phyloP scores from a whole-genome alignment of 2,329 filamentous ascomycete species.

The Cladophialophora psammophila region DNA sequence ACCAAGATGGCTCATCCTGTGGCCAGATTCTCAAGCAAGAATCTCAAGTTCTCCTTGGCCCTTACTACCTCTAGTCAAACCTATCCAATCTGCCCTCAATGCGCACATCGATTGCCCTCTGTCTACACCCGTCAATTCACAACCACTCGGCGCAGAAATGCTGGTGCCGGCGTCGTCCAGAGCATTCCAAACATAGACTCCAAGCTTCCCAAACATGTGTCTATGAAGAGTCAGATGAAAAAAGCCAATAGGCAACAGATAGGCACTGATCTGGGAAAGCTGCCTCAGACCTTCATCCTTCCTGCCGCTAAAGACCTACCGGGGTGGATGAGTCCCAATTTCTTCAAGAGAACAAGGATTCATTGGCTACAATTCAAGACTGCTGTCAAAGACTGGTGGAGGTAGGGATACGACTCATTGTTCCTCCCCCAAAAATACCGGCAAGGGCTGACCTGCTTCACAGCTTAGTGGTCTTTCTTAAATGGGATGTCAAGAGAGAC shows the following conservation, averaged over 20 bases:
- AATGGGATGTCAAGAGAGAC: constrained; percentile 27
- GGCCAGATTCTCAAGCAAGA: constrained; percentile 5
- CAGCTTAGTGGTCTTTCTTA: constrained; percentile 35
- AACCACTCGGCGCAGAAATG: constrained; percentile 24
- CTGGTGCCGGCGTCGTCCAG: constrained; percentile 1
- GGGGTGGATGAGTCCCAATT: constrained; percentile 10
- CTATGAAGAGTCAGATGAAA: constrained; percentile 28
- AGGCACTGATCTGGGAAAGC: constrained; percentile 32
- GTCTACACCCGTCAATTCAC: constrained; percentile 26
- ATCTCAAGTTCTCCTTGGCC: not conserved
- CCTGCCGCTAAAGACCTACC: constrained; percentile 26
- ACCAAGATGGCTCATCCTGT: constrained; percentile 14
- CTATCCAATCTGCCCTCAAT: constrained; percentile 19
- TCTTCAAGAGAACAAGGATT: constrained; percentile 20
- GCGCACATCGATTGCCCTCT: constrained; percentile 25
- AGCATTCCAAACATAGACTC: constrained; percentile 6
- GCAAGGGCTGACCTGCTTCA: not conserved
- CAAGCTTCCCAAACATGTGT: constrained; percentile 16
- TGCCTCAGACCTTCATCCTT: constrained; percentile 31
- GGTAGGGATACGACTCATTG: constrained; percentile 14
- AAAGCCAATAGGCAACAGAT: constrained; percentile 19
- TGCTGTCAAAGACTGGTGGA: constrained; percentile 25
- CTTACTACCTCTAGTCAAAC: not conserved
- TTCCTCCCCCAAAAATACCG: no score
- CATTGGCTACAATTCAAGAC: constrained; percentile 27